Conservation (phyloP, 2,329 filamentous ascomycete genomes). For the Exophiala spinifera region DNA sequence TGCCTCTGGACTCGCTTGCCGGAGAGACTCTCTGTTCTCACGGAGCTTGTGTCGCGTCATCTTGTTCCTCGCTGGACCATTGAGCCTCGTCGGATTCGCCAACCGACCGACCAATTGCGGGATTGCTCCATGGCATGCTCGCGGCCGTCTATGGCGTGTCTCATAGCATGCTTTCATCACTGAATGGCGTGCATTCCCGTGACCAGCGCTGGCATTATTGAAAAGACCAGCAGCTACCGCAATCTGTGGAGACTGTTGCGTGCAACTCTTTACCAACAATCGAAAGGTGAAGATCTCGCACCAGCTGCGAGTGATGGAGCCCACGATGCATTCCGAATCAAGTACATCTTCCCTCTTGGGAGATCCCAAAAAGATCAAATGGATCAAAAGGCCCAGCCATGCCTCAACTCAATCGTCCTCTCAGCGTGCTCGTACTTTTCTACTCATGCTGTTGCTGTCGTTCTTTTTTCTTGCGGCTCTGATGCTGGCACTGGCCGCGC, state of each 20-base stretch:
- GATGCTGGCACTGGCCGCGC: conserved; percentile 11
- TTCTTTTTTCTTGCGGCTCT: conserved; percentile 17
- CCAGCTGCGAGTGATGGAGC: conserved; percentile 1
- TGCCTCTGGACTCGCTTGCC: not conserved
- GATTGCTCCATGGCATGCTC: conserved; percentile 9
- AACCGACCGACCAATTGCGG: conserved; percentile 3
- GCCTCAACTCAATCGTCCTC: conserved; percentile 2
- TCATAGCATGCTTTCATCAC: conserved; percentile 12
- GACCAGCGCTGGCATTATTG: not conserved
- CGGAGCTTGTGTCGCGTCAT: conserved; percentile 6
- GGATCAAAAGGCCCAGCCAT: conserved; percentile 4
- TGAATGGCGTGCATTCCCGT: conserved; percentile 13
- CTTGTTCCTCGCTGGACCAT: conserved; percentile 7
- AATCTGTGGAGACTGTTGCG: conserved; percentile 1
- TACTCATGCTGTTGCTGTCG: conserved; percentile 13
- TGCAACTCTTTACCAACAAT: not conserved
- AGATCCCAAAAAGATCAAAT: conserved; percentile 13
- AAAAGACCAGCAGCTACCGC: conserved; percentile 3
- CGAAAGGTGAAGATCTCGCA: not conserved
- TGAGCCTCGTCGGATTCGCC: not conserved
- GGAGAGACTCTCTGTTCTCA: not conserved
- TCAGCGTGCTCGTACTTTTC: conserved; percentile 5
- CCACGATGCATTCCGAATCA: not conserved
- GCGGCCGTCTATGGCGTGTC: not conserved
- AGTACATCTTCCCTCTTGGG: conserved; percentile 4